Evolutionary conservation across 2,329 filamentous ascomycete species (phyloP).

Genomic region (Alternaria burnsii): DNA sequence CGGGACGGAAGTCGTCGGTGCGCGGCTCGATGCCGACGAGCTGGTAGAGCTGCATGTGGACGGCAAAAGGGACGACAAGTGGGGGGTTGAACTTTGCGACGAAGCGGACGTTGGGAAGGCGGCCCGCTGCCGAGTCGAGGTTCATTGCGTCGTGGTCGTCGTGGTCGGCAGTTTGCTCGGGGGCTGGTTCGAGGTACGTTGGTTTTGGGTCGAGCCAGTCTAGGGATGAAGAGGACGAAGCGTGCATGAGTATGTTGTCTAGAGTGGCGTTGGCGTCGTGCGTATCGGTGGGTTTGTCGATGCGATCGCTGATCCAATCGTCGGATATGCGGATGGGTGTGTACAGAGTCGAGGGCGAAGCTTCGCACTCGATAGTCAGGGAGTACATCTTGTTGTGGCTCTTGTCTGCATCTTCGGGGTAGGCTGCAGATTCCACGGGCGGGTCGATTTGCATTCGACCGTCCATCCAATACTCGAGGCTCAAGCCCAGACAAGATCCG

Average conservation of each 20-base stretch:
- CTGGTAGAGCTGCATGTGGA: slow-evolving; percentile 70
- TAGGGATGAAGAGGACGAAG: slow-evolving; percentile 52
- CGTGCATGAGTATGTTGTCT: slow-evolving; percentile 54
- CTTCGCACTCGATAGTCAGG: slow-evolving; percentile 71
- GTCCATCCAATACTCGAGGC: slow-evolving; percentile 80
- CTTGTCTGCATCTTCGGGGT: slow-evolving; percentile 48
- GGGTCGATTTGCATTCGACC: slow-evolving; percentile 55
- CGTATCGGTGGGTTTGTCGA: slow-evolving; percentile 64
- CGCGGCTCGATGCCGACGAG: slow-evolving; percentile 65
- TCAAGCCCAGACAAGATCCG: slow-evolving; percentile 71
- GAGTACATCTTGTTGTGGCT: slow-evolving; percentile 67
- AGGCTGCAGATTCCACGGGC: slow-evolving; percentile 34
- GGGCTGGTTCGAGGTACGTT: slow-evolving; percentile 58
- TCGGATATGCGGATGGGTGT: slow-evolving; percentile 74
- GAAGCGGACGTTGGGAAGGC: slow-evolving; percentile 76
- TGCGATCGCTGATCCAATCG: slow-evolving; percentile 73
- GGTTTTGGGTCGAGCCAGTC: slow-evolving; percentile 79
- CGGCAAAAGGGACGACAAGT: slow-evolving; percentile 71
- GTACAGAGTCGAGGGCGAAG: slow-evolving; percentile 57
- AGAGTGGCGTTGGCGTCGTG: slow-evolving; percentile 47
- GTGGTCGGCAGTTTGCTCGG: slow-evolving; percentile 45
- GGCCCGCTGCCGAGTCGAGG: slow-evolving; percentile 61
- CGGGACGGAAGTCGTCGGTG: slow-evolving; percentile 61
- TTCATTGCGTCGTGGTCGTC: slow-evolving; percentile 62
- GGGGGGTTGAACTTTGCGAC: slow-evolving; percentile 78